These are phyloP conservation scores for Colletotrichum sp. DNA, from an alignment of 2,329 filamentous ascomycete species.

Conservation along the genomic window DNA sequence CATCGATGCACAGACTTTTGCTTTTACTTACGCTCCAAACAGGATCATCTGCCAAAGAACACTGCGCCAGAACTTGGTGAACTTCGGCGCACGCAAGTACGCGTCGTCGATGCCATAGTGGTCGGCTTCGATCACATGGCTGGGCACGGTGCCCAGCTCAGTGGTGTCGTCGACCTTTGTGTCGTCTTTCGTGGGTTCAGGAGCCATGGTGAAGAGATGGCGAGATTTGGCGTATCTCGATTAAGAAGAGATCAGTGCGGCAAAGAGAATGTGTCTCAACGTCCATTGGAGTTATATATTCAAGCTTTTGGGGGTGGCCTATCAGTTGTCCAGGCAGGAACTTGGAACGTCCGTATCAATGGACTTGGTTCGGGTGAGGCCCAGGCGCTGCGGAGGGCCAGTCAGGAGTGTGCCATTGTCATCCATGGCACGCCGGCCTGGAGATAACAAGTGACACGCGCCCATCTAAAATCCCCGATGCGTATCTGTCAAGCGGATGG, in stretches of 20 bases:
- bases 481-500: neutral
- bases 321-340: neutral
- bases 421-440: neutral
- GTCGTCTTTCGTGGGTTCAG: neutral
- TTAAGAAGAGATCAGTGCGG: neutral
- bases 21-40: neutral
- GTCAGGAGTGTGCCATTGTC: neutral
- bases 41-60: conserved; percentile 13
- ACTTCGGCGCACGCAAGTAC: neutral
- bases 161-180: neutral
- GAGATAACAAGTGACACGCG: neutral
- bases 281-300: neutral
- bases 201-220: neutral
- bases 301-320: neutral
- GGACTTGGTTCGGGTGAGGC: neutral
- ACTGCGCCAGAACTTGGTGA: neutral
- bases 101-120: neutral
- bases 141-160: neutral
- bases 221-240: neutral
- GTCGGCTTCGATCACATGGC: neutral
- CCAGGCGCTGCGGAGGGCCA: neutral
- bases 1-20: neutral
- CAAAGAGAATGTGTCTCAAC: neutral
- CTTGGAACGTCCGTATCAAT: neutral
- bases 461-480: neutral